Conservation (phyloP, 257 asterid genomes). For the Solanum dulcamara region DNA sequence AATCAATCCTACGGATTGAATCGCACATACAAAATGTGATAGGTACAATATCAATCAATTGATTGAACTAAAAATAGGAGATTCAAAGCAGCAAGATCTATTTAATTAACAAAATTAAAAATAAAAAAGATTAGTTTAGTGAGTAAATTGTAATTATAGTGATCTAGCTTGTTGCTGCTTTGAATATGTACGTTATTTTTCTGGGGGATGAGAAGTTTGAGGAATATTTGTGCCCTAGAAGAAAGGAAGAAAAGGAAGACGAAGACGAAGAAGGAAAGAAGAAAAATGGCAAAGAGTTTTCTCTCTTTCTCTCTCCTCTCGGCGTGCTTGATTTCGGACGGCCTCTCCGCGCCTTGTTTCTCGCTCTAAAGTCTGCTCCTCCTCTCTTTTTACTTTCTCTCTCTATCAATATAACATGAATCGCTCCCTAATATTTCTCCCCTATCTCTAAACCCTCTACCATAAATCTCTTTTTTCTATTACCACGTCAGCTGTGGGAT, state of each 20-base stretch:
- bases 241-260: constrained; percentile 18
- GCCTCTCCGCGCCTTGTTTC: constrained; percentile 97
- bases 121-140: not conserved
- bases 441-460: constrained; percentile 29
- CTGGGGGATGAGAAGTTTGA: not conserved
- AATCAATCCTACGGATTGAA: constrained; percentile 1
- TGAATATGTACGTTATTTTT: not conserved
- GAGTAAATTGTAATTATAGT: not conserved
- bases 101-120: not conserved
- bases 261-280: constrained; percentile 23
- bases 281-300: constrained; percentile 27
- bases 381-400: not conserved
- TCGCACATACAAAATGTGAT: constrained; percentile 7
- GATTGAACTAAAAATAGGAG: constrained; percentile 20
- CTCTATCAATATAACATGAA: not conserved
- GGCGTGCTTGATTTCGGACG: constrained; percentile 45
- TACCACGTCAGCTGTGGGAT: constrained; percentile 44
- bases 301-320: constrained; percentile 4
- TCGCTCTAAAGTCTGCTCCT: constrained; percentile 37
- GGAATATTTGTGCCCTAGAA: constrained; percentile 36
- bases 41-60: not conserved
- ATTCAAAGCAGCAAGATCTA: constrained; percentile 53
- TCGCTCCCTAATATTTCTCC: not conserved
- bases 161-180: constrained; percentile 6
- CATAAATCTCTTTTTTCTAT: constrained; percentile 14